Base-by-base conservation (phyloP, 2,329 filamentous ascomycete species). In the Talaromyces pinophilus region DNA sequence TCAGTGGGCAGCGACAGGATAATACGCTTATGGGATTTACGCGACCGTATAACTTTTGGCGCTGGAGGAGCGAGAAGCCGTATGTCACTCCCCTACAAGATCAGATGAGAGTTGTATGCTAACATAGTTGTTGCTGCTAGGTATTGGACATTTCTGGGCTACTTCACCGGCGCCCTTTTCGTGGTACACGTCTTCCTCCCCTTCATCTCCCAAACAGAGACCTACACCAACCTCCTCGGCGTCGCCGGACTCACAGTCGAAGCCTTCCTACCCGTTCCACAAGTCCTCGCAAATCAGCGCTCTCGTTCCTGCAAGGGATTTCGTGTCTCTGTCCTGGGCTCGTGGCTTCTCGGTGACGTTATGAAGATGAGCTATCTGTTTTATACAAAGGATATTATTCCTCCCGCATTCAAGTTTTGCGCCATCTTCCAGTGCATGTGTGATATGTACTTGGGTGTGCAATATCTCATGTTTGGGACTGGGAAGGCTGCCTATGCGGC, bases 41-140 rank as follows among this genome's bases (percentile, higher is more conserved):
- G 17, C 79, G 87, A 40, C 87, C 87, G 0, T 88, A 84, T 71
- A 81, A 83, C 63, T 89, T 89, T 74, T 89, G 87, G 87, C 86
- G 87, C 72, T 89, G 87, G 87, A 83, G 80, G 69, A 78, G 76
- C 64, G 77, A 83, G 22, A 80, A 82, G 65, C 86, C 86, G 71
- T 83, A 78, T 69, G 81, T 46, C 22, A n/a, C 19, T 28, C 17
- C 79, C 28, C 48, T n/a, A 19, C 3, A 25, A 30, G 25, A n/a
- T 33, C 2, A 17, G 17, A 44, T 6, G 17, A 10, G 15, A 1
- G 25, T 4, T 46, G 46, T 35, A 67, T 55, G 25, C 42, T 64
- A 62, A 67, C 30, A 40, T 28, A 2, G 3, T 30, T 30, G 15
- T 8, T 40, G 22, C 13, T 40, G 22, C 13, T 17, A 80, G 79